Evolutionary conservation across 441 rosid genomes (phyloP), one percentile per base, ranked within the genome.

Genomic region (Croton setiger): DNA sequence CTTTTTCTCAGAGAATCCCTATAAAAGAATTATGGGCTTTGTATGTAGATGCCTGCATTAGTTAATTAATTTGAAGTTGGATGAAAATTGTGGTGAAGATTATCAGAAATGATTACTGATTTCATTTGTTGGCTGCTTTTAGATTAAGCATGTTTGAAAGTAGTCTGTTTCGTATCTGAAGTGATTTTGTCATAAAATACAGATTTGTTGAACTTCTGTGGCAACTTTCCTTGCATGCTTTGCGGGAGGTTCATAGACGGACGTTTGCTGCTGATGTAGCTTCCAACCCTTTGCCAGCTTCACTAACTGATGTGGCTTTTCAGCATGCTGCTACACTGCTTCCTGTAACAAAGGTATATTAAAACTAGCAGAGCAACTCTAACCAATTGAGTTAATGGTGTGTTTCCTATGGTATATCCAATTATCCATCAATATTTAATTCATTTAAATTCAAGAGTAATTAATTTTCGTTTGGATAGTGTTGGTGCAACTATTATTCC

Each of bases 191-290:
- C 67, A 60, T 72, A 70, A 27, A 62, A 75, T 89, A 77, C 90
- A 96, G 99, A 86, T 96, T 96, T 82, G 96, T 96, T 67, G 99
- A 96, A 72, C 96, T 96, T 67, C 75, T 96, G 59, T 96, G 99
- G 99, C 97, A 96, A 82, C 98, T 96, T 76, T 96, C 99, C 60
- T 76, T 96, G 83, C 99, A 96, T 88, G 99, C 99, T 0, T 60
- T 96, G 68, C 81, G 96, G 64, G 99, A 96, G 85, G 99, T 96
- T 74, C 97, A 96, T 69, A 88, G 96, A 64, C 82, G 99, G 68
- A 96, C 96, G 21, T 96, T 96, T 84, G 79, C 96, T 45, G 82
- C 86, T 64, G 99, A 96, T 83, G 88, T 88, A 27, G 88, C 88
- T 68, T 87, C 97, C 64, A 93, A 86, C 68, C 97, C 98, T 5